Base-by-base conservation (phyloP, 129 eudicot genomes). In the Escallonia rubra region DNA sequence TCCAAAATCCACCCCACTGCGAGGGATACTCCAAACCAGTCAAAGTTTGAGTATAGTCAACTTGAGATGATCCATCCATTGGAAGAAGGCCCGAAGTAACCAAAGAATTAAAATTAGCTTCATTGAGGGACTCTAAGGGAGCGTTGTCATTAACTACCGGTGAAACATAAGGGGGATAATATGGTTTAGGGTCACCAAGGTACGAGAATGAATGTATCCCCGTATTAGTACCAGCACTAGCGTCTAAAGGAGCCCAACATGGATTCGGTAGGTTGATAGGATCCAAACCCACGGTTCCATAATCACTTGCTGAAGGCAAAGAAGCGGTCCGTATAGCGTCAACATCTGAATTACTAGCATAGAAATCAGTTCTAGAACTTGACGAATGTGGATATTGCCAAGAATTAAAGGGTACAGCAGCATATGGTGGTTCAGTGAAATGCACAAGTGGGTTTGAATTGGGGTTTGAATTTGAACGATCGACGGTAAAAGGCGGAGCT, bases 401-500 rank as follows among this genome's bases (percentile, higher is more conserved):
- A 49, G 85, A 77, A 43, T 67, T 76, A 73, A 59, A 76, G 34
- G 72, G 75, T 11, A 69, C 66, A 10, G 67, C 68, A 57, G 67
- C 68, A 57, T 75, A 72, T 10, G 79, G 43, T 42, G 67, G 45
- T 0, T 72, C 86, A 67, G 72, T 49, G 73, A 75, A 83, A 71
- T 76, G 76, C 59, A 73, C 12, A 67, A 57, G 45, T 9, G 75
- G 75, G 72, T 73, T 86, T 15, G 83, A 38, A 71, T 43, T 76
- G n/a, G 78, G 65, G 41, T 76, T 84, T 6, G 72, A 68, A 63
- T 78, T 78, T 39, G 81, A 79, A 74, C 88, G 78, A 53, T 89
- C 91, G 57, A 93, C 84, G 14, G 85, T 82, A 64, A 86, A 89
- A 4, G 96, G 96, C 0, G 87, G 88, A 73, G 98, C 95, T 77